Base-by-base conservation (phyloP, 306 rosid genomes). In the Fragaria ananassa region DNA sequence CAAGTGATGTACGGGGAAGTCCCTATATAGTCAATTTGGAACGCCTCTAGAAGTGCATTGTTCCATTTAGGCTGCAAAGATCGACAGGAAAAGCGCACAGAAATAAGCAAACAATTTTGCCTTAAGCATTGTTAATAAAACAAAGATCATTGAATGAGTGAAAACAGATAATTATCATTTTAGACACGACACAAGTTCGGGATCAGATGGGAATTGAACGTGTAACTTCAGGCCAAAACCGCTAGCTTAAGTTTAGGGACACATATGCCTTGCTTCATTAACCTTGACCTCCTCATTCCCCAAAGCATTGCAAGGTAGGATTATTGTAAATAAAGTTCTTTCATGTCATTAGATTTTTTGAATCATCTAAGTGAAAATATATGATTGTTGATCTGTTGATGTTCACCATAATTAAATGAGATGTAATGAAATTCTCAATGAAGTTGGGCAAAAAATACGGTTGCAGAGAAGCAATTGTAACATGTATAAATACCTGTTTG, bases 51-150 rank as follows among this genome's bases (percentile, higher is more conserved):
- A 68, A 96, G 96, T 42, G 99, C 99, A 78, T 89, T 80, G 87
- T 96, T 96, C 97, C 99, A 96, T 84, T 96, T 96, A 0, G 98
- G 98, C 99, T 96, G 97, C 86, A 83, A 46, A 71, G 8, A 60
- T 29, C n/a, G 49, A 79, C 60, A 70, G 41, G 18, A 77, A 69
- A 23, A 41, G 31, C 9, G 19, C 10, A 44, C 31, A 49, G 64
- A 17, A 76, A 56, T 31, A 73, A 45, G 68, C 21, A 27, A 42
- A 65, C 47, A 54, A 21, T 8, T 56, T 79, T n/a, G 21, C 35
- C 5, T 34, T 10, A 25, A 44, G 14, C 77, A 42, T 13, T 4
- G 42, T 41, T 51, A 39, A 53, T 42, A 45, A 2, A 37, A 21
- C 8, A 61, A 44, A 27, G 34, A 74, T 46, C 35, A 3, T 74